Percentiles rank a stretch among this genome's conserved stretches.
Evolutionary conservation across 441 rosid species (phyloP).

Genomic region (Populus tomentosa): DNA sequence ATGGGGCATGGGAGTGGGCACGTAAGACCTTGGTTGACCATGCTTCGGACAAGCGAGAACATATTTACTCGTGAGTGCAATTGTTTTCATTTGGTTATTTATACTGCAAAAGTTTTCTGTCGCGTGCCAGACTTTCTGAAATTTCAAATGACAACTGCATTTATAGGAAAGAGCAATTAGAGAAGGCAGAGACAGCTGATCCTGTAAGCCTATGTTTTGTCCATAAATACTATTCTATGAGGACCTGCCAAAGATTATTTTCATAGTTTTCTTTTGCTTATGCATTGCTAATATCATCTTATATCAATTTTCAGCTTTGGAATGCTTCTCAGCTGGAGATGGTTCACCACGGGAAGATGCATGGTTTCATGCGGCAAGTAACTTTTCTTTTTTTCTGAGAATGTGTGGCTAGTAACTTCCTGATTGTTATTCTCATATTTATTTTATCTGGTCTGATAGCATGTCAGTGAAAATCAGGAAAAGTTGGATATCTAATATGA

Average conservation of each 20-base stretch:
- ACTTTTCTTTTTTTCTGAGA: not conserved
- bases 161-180: conserved; percentile 77
- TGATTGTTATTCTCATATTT: not conserved
- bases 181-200: conserved; percentile 87
- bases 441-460: not conserved
- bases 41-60: conserved; percentile 80
- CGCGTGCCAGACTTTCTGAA: not conserved
- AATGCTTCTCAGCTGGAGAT: conserved; percentile 95
- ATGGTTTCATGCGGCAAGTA: conserved; percentile 89
- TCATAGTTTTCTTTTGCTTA: too few species aligned
- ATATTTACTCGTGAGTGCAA: conserved; percentile 57
- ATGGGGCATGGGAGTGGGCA: conserved; percentile 98
- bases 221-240: not conserved
- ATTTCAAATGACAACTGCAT: conserved; percentile 14
- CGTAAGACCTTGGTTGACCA: conserved; percentile 69
- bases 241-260: not conserved
- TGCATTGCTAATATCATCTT: not conserved
- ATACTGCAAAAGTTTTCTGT: conserved; percentile 2
- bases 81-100: conserved; percentile 16
- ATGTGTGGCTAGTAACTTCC: not conserved
- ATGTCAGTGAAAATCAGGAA: not conserved
- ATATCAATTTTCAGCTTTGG: conserved; percentile 62
- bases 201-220: conserved; percentile 44
- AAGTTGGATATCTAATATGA: not conserved
- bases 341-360: conserved; percentile 93